phyloP scores from a whole-genome alignment of 2,329 filamentous ascomycete species.

The Phialocephala sp. region DNA sequence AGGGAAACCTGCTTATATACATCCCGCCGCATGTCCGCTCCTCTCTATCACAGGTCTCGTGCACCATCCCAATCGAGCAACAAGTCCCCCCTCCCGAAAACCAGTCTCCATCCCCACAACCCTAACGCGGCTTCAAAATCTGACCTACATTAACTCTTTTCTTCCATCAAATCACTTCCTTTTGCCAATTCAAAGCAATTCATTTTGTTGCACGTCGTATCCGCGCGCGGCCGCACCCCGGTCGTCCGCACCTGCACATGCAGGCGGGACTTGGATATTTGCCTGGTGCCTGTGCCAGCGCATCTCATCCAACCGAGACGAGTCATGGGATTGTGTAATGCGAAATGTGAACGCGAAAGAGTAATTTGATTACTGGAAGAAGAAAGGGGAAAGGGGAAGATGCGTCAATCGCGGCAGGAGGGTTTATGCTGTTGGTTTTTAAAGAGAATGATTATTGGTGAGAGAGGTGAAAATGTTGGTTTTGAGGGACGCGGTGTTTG shows the following conservation, averaged over 20 bases:
- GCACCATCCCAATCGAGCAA: neutral
- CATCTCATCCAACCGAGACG: constrained; percentile 6
- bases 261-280: neutral
- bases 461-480: neutral
- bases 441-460: neutral
- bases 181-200: neutral
- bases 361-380: neutral
- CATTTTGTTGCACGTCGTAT: constrained; percentile 12
- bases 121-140: constrained; percentile 5
- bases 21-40: neutral
- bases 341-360: neutral
- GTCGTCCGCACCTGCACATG: constrained; percentile 1
- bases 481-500: neutral
- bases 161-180: constrained; percentile 5
- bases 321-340: neutral
- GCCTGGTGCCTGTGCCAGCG: constrained; percentile 1
- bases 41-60: no score
- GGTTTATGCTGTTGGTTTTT: constrained; percentile 5
- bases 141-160: constrained; percentile 1
- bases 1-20: constrained; percentile 5
- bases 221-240: constrained; percentile 13
- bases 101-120: neutral
- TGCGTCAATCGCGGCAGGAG: neutral
- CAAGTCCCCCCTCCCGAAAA: neutral
- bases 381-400: neutral